phyloP scores from a whole-genome alignment of 2,329 filamentous ascomycete species.

The Fusarium transvaalense region DNA sequence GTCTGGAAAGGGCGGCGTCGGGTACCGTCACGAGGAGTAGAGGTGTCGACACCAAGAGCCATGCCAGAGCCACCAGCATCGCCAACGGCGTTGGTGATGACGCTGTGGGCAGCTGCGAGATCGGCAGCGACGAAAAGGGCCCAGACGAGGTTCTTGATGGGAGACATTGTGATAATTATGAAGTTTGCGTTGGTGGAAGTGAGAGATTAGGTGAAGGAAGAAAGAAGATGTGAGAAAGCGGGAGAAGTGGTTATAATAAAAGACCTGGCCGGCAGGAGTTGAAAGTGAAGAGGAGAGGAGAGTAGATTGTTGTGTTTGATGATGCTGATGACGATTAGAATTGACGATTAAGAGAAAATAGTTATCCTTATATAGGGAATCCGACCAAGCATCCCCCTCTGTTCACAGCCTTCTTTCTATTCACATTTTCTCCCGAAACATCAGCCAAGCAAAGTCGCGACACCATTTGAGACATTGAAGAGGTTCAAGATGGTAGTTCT shows the following conservation, averaged over 20 bases:
- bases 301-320: not conserved
- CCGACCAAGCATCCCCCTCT: not conserved
- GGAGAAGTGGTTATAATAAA: not conserved
- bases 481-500: conserved; percentile 4
- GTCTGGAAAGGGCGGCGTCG: conserved; percentile 72
- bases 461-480: conserved; percentile 6
- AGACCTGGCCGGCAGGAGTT: conserved; percentile 27
- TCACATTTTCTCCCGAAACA: too few species aligned
- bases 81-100: conserved; percentile 57
- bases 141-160: conserved; percentile 16
- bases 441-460: conserved; percentile 1
- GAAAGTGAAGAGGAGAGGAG: not conserved
- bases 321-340: conserved; percentile 6
- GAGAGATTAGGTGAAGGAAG: not conserved
- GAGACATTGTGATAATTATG: not conserved
- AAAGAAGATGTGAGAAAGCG: not conserved
- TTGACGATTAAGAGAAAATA: not conserved
- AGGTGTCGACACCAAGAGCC: conserved; percentile 63
- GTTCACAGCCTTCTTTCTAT: not conserved
- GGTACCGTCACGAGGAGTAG: conserved; percentile 72
- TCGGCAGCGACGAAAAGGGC: conserved; percentile 23
- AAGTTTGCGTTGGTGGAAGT: not conserved
- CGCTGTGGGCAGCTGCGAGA: conserved; percentile 14
- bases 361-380: conserved; percentile 9
- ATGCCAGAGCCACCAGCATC: conserved; percentile 69